Conservation (phyloP, 75 land plant genomes). For the Cunninghamia lanceolata region DNA sequence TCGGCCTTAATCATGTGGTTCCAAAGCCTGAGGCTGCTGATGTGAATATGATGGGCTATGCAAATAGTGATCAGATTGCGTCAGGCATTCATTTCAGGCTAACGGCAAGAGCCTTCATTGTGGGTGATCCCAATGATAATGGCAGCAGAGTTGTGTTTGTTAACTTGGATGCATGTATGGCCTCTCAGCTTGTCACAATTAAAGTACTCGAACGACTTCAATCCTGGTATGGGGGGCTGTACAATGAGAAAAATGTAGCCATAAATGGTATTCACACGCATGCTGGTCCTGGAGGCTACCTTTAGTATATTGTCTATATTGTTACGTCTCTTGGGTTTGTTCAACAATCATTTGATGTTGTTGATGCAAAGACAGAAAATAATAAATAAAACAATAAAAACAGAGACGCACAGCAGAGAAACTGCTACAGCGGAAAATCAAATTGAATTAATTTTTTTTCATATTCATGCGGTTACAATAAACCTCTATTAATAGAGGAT, state of each 20-base stretch:
- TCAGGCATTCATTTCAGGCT: conserved; percentile 71
- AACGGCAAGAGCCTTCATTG: conserved; percentile 60
- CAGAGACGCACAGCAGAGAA: too few species aligned
- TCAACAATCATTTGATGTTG: conserved; percentile 68
- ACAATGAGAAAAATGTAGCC: conserved; percentile 66
- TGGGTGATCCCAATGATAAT: conserved; percentile 44
- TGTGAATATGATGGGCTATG: conserved; percentile 88
- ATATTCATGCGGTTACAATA: too few species aligned
- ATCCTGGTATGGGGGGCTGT: conserved; percentile 53
- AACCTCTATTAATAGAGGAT: too few species aligned
- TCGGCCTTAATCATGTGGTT: too few species aligned
- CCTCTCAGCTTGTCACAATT: conserved; percentile 59
- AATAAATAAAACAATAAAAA: too few species aligned
- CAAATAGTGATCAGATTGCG: conserved; percentile 51
- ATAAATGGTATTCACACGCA: conserved; percentile 89
- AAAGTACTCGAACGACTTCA: conserved; percentile 58
- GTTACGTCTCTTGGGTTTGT: conserved; percentile 79
- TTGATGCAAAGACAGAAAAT: too few species aligned
- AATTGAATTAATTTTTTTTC: too few species aligned
- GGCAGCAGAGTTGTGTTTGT: conserved; percentile 58
- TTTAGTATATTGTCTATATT: conserved; percentile 68
- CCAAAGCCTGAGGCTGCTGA: too few species aligned
- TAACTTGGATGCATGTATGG: conserved; percentile 82
- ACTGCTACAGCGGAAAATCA: too few species aligned
- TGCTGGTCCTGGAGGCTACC: conserved; percentile 86